Evolutionary conservation across 192 early-diverging fungal species (phyloP), one percentile per base, ranked within the genome.

Genomic region (Nowakowskiella sp.): DNA sequence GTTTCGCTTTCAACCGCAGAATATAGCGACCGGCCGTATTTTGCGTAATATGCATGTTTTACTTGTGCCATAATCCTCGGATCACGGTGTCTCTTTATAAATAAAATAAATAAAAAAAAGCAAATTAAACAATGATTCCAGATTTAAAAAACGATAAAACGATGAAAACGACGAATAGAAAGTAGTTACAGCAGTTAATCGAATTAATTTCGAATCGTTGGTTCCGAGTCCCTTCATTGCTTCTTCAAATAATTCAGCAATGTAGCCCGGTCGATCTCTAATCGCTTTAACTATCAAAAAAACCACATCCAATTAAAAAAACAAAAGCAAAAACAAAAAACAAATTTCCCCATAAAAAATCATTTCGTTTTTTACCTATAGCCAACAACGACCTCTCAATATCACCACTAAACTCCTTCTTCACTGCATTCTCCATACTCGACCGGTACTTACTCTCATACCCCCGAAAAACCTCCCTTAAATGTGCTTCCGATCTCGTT

Each of bases 141-240:
- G n/a, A n/a, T n/a, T n/a, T n/a, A n/a, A n/a, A n/a, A n/a, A n/a
- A n/a, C n/a, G n/a, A n/a, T n/a, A n/a, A n/a, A n/a, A n/a, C n/a
- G n/a, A n/a, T n/a, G n/a, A n/a, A n/a, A n/a, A n/a, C n/a, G n/a
- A n/a, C n/a, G n/a, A n/a, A n/a, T n/a, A n/a, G n/a, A n/a, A n/a
- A n/a, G n/a, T n/a, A n/a, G 36, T 39, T n/a, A n/a, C n/a, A 29
- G 55, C 70, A 13, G 57, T 42, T 23, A 74, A 45, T 21, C 71
- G 59, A 19, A 73, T 76, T 28, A 73, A 55, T 44, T 61, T 63
- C 47, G 57, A 34, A 49, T 76, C 71, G 6, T 76, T 61, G 21
- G 74, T 77, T 13, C 73, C 73, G 10, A 75, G 1, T 6, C 73
- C 73, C 10, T 72, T 49, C 73, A 75, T 75, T 24, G 73, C 31